Evolutionary conservation across 805 yeast genomes (phyloP), one percentile per base, ranked within the genome.

Genomic region (Suhomyces sp.): DNA sequence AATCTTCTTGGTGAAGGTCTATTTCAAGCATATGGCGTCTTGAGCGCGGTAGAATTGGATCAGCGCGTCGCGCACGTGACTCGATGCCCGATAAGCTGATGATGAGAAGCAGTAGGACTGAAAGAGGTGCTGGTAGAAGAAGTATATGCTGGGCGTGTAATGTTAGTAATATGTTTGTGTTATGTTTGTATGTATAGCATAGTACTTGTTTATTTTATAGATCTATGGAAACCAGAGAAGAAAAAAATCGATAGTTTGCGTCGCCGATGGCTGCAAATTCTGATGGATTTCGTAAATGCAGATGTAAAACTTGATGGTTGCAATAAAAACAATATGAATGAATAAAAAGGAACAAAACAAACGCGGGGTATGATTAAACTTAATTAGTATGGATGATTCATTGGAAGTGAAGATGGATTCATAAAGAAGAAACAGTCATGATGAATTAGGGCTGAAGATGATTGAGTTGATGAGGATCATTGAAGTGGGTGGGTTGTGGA

Each of bases 311-410:
- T 19, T 8, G 24, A 38, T 13, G 40, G 40, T 38, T 38, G 42
- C 42, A 38, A 38, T 38, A 19, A 38, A 38, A 38, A 38, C 42
- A 38, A 38, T 38, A 33, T 17, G 13, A 38, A 19, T 19, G 24
- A 19, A 38, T 38, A 38, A 38, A 38, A 38, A 38, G 7, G 24
- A 10, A 19, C 42, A 38, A 38, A 38, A 38, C 22, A 38, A 19
- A 42, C 46, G 12, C 46, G 10, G 46, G 46, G 46, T 42, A 42
- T 42, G 23, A 42, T 42, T 24, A 42, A n/a, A 24, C 26, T 36
- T 36, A 6, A 19, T 10, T 6, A 17, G 24, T 15, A 19, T 17
- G 31, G 46, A 42, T 31, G 46, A 23, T 42, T 24, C 46, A 42
- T 42, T 24, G 29, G 46, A 42, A 42, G 46, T 42, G 46, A 42